phyloP scores from a whole-genome alignment of 441 rosid genomes.

The Arabidopsis lyrata region DNA sequence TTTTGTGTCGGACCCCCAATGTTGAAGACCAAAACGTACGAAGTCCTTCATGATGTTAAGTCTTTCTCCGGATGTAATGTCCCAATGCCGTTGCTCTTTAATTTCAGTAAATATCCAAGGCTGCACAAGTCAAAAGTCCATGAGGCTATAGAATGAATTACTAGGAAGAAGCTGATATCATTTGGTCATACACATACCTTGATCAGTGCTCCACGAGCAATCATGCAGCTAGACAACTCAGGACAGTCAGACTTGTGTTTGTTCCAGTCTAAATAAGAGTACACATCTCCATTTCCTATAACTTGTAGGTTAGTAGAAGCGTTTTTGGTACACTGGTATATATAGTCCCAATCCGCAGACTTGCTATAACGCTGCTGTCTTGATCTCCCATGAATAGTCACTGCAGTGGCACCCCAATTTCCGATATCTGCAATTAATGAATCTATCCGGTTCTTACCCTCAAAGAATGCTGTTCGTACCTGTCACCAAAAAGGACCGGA shows the following conservation, averaged over 20 bases:
- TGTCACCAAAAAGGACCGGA: constrained; percentile 43
- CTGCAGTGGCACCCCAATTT: constrained; percentile 85
- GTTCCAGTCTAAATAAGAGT: constrained; percentile 85
- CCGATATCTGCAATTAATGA: constrained; percentile 77
- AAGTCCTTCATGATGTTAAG: constrained; percentile 84
- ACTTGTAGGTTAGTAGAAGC: constrained; percentile 76
- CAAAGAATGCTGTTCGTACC: constrained; percentile 86
- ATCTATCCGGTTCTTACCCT: constrained; percentile 83
- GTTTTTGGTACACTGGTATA: constrained; percentile 69
- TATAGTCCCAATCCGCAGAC: constrained; percentile 92
- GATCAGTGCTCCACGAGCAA: constrained; percentile 91
- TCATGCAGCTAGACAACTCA: constrained; percentile 83
- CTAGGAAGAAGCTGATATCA: neutral
- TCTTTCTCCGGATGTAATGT: constrained; percentile 83
- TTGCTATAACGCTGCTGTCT: constrained; percentile 95
- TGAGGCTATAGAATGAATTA: constrained; percentile 26
- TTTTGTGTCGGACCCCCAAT: constrained; percentile 96
- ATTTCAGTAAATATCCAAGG: constrained; percentile 98
- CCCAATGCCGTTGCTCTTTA: constrained; percentile 97
- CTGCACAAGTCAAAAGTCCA: constrained; percentile 51
- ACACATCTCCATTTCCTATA: constrained; percentile 90
- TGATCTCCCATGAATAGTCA: constrained; percentile 90
- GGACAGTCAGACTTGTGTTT: constrained; percentile 76
- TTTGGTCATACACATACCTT: constrained; percentile 57
- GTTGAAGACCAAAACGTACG: constrained; percentile 81